Conservation (phyloP, 192 early-diverging fungal genomes). For the Entomortierella beljakovae region DNA sequence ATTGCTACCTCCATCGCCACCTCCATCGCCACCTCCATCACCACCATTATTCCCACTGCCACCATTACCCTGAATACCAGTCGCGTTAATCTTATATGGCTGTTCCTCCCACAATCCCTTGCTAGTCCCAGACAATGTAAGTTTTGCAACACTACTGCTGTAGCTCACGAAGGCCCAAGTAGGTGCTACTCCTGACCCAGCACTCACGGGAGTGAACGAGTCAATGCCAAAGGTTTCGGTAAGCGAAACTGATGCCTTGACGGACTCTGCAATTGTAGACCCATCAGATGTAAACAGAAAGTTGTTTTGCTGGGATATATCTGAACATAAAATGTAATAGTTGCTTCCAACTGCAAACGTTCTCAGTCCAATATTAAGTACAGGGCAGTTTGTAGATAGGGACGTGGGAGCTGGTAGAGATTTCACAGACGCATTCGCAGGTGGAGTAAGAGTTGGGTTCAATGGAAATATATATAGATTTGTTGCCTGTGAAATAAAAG, state of each 20-base stretch:
- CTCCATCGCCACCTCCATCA: neutral
- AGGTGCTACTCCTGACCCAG: neutral
- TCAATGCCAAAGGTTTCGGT: neutral
- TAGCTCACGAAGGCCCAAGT: slow-evolving; percentile 26
- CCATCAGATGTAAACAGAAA: slow-evolving; percentile 13
- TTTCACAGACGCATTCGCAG: neutral
- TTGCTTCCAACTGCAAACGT: neutral
- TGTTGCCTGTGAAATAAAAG: neutral
- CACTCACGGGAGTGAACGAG: slow-evolving; percentile 5
- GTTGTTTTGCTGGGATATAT: neutral
- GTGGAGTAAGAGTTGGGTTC: neutral
- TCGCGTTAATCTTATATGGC: neutral
- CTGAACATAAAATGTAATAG: slow-evolving; percentile 15
- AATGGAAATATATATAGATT: slow-evolving; percentile 8
- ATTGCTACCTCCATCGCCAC: neutral
- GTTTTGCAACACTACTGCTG: neutral
- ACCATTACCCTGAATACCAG: neutral
- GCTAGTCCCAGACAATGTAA: slow-evolving; percentile 4
- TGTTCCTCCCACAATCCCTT: slow-evolving; percentile 3
- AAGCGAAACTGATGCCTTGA: slow-evolving; percentile 5
- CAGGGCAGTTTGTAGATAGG: neutral
- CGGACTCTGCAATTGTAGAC: neutral
- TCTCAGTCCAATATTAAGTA: neutral
- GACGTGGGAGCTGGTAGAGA: neutral
- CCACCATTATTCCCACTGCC: neutral